Base-by-base conservation (phyloP, 495 filamentous ascomycete genomes). In the Xylaria flabelliformis region DNA sequence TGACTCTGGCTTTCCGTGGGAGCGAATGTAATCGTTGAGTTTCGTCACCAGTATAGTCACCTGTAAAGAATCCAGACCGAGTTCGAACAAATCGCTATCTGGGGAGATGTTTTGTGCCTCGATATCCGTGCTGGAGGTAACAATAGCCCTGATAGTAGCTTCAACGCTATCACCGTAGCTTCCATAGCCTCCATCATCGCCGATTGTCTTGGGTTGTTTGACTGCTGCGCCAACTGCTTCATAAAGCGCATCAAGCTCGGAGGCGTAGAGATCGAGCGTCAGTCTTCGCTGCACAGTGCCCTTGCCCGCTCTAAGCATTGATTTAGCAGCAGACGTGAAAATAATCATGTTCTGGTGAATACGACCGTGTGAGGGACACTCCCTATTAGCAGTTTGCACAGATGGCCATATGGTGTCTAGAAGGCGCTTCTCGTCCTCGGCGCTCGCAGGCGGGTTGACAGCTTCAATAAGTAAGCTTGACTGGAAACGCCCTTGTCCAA, bases 391-490 rank as follows among this genome's bases (percentile, higher is more conserved):
- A 15, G 70, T 73, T n/a, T 76, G 66, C 13, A 86, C 77, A 29
- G 69, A 72, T 10, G 76, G 74, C 79, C 79, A 81, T 15, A 86
- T 69, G 2, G 64, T 58, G 0, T 80, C 76, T 12, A 80, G 64
- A 50, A 75, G 71, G 0, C 41, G 51, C 34, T 73, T 53, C 4
- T 36, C 32, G 13, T 77, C 75, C 12, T 71, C 63, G 12, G 61
- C 64, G 10, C 48, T 67, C 26, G 67, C 24, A n/a, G 76, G 67
- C 53, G 53, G 63, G 3, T 76, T 63, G 4, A 71, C 21, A n/a
- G 79, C 75, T 69, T 90, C 88, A 7, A 90, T 42, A 8, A 90
- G 64, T 39, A 88, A 64, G 6, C 79, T 80, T 1, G 86, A 74
- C 32, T 86, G 82, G 71, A 85, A 86, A 34, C 81, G 74, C 12